phyloP scores from a whole-genome alignment of 2,329 filamentous ascomycete genomes.

The Sphaerulina musiva region DNA sequence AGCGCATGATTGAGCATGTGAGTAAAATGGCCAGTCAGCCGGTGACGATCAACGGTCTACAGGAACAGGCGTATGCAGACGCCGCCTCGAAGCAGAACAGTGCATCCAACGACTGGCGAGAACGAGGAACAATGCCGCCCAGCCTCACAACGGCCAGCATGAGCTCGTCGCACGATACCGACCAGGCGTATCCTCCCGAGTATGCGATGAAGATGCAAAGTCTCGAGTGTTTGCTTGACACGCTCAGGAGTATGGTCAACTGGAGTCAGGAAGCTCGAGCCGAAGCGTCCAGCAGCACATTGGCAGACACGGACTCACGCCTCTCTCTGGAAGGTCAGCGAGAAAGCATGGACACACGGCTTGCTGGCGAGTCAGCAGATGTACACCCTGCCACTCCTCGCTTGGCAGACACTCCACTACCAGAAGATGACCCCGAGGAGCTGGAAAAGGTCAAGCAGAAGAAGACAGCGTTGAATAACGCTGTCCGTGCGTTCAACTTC shows the following conservation, averaged over 20 bases:
- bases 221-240: conserved; percentile 80
- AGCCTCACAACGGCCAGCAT: conserved; percentile 77
- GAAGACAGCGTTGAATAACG: conserved; percentile 87
- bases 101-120: conserved; percentile 66
- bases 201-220: conserved; percentile 87
- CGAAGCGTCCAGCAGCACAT: conserved; percentile 40
- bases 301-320: conserved; percentile 40
- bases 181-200: conserved; percentile 73
- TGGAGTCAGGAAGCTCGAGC: conserved; percentile 71
- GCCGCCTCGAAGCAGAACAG: conserved; percentile 51
- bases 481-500: conserved; percentile 89
- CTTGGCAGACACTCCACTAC: conserved; percentile 35
- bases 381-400: conserved; percentile 37
- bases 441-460: conserved; percentile 91
- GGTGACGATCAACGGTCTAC: conserved; percentile 64
- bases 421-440: conserved; percentile 84
- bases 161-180: conserved; percentile 41
- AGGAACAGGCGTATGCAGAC: conserved; percentile 85
- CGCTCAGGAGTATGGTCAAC: conserved; percentile 80
- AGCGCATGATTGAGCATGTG: conserved; percentile 85
- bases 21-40: conserved; percentile 78
- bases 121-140: conserved; percentile 76
- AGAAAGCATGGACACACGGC: conserved; percentile 67
- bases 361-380: conserved; percentile 10
- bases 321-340: conserved; percentile 55